Percentiles rank a stretch among this genome's conserved stretches.
Evolutionary conservation across 805 yeast genomes (phyloP).

Genomic region (Pachysolen tannophilus): DNA sequence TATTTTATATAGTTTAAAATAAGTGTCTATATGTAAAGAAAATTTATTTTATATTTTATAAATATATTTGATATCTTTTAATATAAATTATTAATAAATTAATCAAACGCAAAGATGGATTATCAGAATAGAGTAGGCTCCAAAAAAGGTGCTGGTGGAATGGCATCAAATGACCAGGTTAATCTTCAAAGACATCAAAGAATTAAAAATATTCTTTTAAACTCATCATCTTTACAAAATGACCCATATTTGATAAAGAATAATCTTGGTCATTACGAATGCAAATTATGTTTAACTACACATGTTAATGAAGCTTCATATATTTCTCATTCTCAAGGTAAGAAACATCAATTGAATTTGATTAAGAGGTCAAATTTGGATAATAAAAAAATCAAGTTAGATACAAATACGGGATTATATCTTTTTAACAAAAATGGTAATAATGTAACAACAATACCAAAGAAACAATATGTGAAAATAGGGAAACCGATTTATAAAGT

Average conservation of each 20-base stretch:
- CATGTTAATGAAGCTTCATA: constrained; percentile 79
- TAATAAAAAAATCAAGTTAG: constrained; percentile 11
- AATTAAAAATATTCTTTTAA: constrained; percentile 50
- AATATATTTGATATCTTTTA: too few relatives aligned
- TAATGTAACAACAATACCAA: constrained; percentile 30
- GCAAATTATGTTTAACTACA: constrained; percentile 75
- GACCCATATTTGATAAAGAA: constrained; percentile 85
- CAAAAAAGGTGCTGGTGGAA: constrained; percentile 85
- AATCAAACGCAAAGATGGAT: constrained; percentile 50
- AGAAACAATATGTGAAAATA: constrained; percentile 46
- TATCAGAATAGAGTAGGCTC: constrained; percentile 86
- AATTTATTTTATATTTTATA: too few relatives aligned
- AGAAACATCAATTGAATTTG: constrained; percentile 70
- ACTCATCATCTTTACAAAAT: constrained; percentile 41
- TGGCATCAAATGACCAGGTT: constrained; percentile 66
- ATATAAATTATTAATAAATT: too few relatives aligned
- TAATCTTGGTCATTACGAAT: constrained; percentile 78
- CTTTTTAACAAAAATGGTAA: constrained; percentile 6
- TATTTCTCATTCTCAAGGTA: constrained; percentile 76
- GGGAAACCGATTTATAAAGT: constrained; percentile 71
- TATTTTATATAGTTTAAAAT: too few relatives aligned
- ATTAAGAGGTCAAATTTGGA: constrained; percentile 47
- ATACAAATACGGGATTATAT: constrained; percentile 1
- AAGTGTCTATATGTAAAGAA: too few relatives aligned
- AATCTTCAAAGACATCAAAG: constrained; percentile 64